phyloP scores from a whole-genome alignment of 768 basidiomycete species.

The Rhizopogon roseolus region DNA sequence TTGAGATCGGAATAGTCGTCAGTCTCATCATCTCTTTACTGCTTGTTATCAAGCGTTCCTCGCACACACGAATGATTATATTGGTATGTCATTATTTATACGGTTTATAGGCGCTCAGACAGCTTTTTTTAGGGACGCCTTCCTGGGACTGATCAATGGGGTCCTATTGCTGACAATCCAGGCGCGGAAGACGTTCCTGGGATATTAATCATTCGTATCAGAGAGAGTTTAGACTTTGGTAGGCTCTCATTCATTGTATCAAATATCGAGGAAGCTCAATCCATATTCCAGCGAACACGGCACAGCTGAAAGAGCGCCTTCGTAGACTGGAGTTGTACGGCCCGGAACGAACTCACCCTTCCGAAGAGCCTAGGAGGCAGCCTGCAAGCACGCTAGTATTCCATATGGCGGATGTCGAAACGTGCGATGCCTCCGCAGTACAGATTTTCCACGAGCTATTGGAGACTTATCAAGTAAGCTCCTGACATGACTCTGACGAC shows the following conservation, averaged over 20 bases:
- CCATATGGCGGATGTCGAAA: constrained; percentile 90
- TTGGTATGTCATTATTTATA: constrained; percentile 43
- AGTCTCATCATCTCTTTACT: constrained; percentile 85
- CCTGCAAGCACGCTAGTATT: constrained; percentile 80
- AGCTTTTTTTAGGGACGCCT: constrained; percentile 60
- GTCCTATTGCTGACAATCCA: constrained; percentile 82
- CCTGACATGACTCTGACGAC: not conserved
- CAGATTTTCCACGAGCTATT: constrained; percentile 80
- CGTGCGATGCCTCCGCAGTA: constrained; percentile 84
- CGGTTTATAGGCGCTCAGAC: not conserved
- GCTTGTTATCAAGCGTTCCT: constrained; percentile 86
- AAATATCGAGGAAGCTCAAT: not conserved
- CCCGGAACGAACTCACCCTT: constrained; percentile 73
- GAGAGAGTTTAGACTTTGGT: constrained; percentile 93
- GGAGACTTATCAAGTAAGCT: constrained; percentile 67
- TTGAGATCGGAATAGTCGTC: constrained; percentile 90
- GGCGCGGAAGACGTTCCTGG: constrained; percentile 81
- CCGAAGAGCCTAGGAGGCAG: constrained; percentile 75
- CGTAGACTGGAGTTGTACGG: constrained; percentile 89
- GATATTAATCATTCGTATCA: constrained; percentile 80
- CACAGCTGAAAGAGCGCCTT: constrained; percentile 53
- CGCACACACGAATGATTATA: constrained; percentile 86
- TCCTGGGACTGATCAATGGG: constrained; percentile 87
- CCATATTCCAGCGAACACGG: not conserved
- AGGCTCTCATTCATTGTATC: constrained; percentile 17